These are phyloP conservation scores for Aspergillus brasiliensis DNA, from an alignment of 2,329 filamentous ascomycete species.

Conservation along the genomic window DNA sequence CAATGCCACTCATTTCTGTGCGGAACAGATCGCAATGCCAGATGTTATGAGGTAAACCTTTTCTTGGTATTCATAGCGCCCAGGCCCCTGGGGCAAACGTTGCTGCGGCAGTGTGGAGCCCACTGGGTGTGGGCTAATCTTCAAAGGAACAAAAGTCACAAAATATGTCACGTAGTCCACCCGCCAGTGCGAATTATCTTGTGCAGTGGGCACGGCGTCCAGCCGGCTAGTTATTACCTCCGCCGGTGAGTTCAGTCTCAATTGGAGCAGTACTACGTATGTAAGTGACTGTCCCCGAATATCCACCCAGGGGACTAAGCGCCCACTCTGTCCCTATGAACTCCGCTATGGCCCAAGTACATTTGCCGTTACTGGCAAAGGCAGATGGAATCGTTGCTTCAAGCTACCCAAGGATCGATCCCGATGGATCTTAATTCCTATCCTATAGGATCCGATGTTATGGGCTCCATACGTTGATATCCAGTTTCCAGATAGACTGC, in stretches of 20 bases:
- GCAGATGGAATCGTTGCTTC: not conserved
- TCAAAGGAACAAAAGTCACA: not conserved
- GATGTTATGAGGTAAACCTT: too few relatives aligned
- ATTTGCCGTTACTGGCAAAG: conserved; percentile 9
- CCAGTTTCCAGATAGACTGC: not conserved
- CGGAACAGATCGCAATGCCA: not conserved
- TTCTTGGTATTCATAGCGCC: not conserved
- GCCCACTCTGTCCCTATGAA: not conserved
- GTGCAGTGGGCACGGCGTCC: not conserved
- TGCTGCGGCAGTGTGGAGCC: not conserved
- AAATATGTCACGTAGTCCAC: not conserved
- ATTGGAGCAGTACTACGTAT: too few relatives aligned
- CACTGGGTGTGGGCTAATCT: not conserved
- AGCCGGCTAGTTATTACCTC: not conserved
- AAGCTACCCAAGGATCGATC: not conserved
- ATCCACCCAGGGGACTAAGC: not conserved
- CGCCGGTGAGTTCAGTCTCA: not conserved
- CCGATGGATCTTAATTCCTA: not conserved
- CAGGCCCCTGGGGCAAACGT: not conserved
- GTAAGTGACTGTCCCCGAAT: not conserved
- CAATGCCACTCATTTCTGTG: not conserved
- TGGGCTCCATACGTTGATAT: not conserved
- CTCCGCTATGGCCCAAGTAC: not conserved
- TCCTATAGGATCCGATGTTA: not conserved
- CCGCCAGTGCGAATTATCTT: not conserved